phyloP scores from a whole-genome alignment of 768 basidiomycete genomes.

The Podaxis carcinomalis region DNA sequence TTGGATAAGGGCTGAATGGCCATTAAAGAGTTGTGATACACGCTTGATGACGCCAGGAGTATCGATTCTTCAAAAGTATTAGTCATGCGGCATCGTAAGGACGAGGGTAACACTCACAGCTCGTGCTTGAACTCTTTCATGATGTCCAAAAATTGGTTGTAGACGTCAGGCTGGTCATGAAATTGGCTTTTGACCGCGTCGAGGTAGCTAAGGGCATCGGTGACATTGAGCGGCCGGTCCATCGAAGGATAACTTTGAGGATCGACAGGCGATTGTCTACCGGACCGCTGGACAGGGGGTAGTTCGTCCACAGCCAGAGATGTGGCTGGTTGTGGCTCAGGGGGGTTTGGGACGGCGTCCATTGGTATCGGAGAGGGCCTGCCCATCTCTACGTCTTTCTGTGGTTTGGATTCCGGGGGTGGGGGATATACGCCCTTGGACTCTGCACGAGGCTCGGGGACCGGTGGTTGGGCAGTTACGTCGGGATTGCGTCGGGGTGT shows the following conservation, averaged over 20 bases:
- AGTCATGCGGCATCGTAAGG: neutral
- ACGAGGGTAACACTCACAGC: conserved; percentile 43
- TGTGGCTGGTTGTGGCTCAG: conserved; percentile 38
- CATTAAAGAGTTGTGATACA: conserved; percentile 89
- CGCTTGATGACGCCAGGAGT: conserved; percentile 97
- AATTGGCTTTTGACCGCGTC: conserved; percentile 93
- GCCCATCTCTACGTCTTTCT: conserved; percentile 7
- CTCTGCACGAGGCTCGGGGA: conserved; percentile 6
- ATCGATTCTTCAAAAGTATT: conserved; percentile 64
- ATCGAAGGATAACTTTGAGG: conserved; percentile 25
- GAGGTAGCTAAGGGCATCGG: conserved; percentile 90
- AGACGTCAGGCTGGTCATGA: conserved; percentile 88
- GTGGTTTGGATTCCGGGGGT: neutral
- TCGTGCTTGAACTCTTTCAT: conserved; percentile 99
- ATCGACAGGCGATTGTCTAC: conserved; percentile 24
- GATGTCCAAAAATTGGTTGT: conserved; percentile 91
- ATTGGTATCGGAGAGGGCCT: conserved; percentile 8
- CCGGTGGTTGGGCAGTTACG: neutral
- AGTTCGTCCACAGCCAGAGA: conserved; percentile 17
- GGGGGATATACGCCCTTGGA: neutral
- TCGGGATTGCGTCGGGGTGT: conserved; percentile 9
- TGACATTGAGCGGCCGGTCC: conserved; percentile 81
- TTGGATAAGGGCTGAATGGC: conserved; percentile 87
- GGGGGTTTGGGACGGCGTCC: neutral
- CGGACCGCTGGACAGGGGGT: conserved; percentile 17